Evolutionary conservation across 1,284 basidiomycete species (phyloP).

Genomic region (Phaffia rhodozyma): DNA sequence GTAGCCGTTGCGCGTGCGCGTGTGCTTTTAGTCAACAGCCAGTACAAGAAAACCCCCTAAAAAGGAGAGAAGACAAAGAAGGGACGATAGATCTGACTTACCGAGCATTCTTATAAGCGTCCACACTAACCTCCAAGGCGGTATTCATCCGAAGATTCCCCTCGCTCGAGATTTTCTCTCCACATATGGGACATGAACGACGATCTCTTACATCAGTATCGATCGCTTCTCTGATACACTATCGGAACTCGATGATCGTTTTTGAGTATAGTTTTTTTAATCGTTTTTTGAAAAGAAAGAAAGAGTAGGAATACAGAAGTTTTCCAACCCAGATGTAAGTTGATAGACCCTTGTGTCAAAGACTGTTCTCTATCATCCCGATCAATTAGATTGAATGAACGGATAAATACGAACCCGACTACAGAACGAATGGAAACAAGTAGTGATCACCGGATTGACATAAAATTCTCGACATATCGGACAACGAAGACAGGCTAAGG

Average conservation of each 20-base stretch:
- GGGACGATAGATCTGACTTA: neutral
- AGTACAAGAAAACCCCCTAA: too few species aligned
- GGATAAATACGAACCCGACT: too few species aligned
- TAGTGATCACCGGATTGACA: conserved; percentile 2
- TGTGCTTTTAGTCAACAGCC: too few species aligned
- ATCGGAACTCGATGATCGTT: too few species aligned
- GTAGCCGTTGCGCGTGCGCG: too few species aligned
- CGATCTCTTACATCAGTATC: neutral
- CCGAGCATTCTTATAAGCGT: neutral
- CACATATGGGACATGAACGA: conserved; percentile 1
- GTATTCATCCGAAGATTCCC: conserved; percentile 1
- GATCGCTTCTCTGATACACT: conserved; percentile 2
- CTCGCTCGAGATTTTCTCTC: neutral
- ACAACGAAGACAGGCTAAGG: neutral
- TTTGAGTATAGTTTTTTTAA: too few species aligned
- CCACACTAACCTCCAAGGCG: neutral
- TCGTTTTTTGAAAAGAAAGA: too few species aligned
- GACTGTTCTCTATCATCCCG: too few species aligned
- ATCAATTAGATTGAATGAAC: too few species aligned
- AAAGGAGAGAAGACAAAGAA: neutral
- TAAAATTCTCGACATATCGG: conserved; percentile 8
- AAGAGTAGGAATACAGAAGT: too few species aligned
- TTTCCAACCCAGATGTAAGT: too few species aligned
- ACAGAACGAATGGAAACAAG: conserved; percentile 4
- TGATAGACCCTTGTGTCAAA: too few species aligned